A percentile compares a stretch with the other conserved stretches of the same genome.
phyloP scores from a whole-genome alignment of 225 moss, liverwort and hornwort species.

The Polytrichum formosum region DNA sequence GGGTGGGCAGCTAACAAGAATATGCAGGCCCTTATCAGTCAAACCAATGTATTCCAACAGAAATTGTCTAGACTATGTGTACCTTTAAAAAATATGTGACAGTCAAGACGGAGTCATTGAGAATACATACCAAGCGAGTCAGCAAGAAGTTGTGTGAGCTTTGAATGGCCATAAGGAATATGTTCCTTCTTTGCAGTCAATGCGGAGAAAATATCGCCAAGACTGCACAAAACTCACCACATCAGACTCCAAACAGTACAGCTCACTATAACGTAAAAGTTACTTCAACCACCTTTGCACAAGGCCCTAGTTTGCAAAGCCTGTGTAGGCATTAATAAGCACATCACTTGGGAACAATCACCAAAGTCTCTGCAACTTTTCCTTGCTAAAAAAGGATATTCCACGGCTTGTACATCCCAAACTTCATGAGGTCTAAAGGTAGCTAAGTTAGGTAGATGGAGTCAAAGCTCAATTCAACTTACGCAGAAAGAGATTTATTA shows the following conservation, averaged over 20 bases:
- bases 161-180: slow-evolving; percentile 78
- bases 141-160: slow-evolving; percentile 79
- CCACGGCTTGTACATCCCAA: no score
- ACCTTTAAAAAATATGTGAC: neutral
- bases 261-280: neutral
- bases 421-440: neutral
- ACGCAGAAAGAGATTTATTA: slow-evolving; percentile 74
- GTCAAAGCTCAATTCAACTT: slow-evolving; percentile 15
- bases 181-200: slow-evolving; percentile 75
- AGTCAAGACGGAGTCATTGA: neutral
- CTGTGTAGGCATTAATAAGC: no score
- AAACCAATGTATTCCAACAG: no score
- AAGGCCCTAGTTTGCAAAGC: no score
- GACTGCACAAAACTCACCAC: slow-evolving; percentile 29
- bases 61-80: neutral
- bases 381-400: no score
- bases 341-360: no score
- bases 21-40: no score
- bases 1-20: no score
- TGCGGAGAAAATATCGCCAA: slow-evolving; percentile 86
- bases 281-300: no score
- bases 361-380: no score
- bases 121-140: slow-evolving; percentile 70
- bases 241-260: neutral
- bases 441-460: neutral